These are phyloP conservation scores for Barnettozyma wickerhamii DNA, from an alignment of 805 yeast genomes.

Conservation along the genomic window DNA sequence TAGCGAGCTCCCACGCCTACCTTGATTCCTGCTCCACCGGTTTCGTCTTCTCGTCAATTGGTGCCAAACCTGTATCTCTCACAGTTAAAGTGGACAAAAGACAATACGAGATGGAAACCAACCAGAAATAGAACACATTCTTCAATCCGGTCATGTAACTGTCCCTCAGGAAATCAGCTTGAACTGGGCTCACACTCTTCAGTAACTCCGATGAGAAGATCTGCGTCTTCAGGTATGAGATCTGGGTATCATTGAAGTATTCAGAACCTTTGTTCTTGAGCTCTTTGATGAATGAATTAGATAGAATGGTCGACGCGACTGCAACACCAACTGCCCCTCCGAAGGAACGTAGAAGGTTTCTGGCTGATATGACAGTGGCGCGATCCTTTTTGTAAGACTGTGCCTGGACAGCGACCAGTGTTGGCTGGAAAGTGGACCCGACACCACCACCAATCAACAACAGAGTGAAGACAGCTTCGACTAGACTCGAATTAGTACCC, in stretches of 20 bases:
- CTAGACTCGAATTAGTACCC: not conserved
- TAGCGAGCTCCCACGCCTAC: no score
- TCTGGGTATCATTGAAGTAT: not conserved
- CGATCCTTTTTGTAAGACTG: conserved; percentile 46
- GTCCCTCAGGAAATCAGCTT: not conserved
- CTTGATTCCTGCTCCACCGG: not conserved
- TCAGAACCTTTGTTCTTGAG: not conserved
- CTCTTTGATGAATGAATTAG: not conserved
- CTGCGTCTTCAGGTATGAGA: not conserved
- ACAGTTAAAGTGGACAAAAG: not conserved
- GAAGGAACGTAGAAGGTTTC: conserved; percentile 52
- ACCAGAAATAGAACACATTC: conserved; percentile 4
- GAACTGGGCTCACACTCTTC: not conserved
- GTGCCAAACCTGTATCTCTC: conserved; percentile 4
- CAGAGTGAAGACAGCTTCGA: conserved; percentile 6
- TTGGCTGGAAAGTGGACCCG: conserved; percentile 7
- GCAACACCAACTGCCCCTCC: conserved; percentile 62
- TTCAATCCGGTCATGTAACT: conserved; percentile 5
- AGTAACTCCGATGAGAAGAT: not conserved
- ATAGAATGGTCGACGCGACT: conserved; percentile 15
- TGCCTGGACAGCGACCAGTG: conserved; percentile 47
- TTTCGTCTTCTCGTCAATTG: not conserved
- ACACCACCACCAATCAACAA: conserved; percentile 35
- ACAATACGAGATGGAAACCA: conserved; percentile 1
- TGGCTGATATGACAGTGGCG: conserved; percentile 52